Conservation (phyloP, 345 rosid species). For the Lumnitzera littorea region DNA sequence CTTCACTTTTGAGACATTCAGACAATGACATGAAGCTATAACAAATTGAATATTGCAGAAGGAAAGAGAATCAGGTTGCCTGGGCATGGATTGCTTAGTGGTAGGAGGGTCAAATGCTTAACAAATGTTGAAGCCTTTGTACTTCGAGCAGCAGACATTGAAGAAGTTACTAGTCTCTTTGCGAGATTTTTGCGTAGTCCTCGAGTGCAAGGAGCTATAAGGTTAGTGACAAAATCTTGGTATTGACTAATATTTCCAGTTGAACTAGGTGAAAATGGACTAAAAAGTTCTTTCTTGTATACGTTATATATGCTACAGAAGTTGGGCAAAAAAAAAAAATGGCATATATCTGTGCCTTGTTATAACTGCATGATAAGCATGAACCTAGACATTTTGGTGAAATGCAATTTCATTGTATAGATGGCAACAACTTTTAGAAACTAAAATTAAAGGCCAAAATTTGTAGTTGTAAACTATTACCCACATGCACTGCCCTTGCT, state of each 20-base stretch:
- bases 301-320: too few species aligned
- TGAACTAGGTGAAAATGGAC: too few species aligned
- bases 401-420: too few species aligned
- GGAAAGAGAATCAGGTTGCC: slow-evolving; percentile 36
- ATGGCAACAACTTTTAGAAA: too few species aligned
- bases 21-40: neutral
- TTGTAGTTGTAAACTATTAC: too few species aligned
- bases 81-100: slow-evolving; percentile 42
- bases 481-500: too few species aligned
- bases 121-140: slow-evolving; percentile 86
- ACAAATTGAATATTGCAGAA: slow-evolving; percentile 30
- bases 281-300: too few species aligned
- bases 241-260: too few species aligned
- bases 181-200: slow-evolving; percentile 54
- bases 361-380: neutral
- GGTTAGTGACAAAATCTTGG: slow-evolving; percentile 23
- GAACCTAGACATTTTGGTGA: too few species aligned
- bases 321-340: too few species aligned
- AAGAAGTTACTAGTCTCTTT: slow-evolving; percentile 72
- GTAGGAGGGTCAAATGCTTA: slow-evolving; percentile 53
- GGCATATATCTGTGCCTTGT: neutral
- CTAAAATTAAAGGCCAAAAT: too few species aligned
- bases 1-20: neutral
- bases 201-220: slow-evolving; percentile 80
- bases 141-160: slow-evolving; percentile 65